These are phyloP conservation scores for Colletotrichum horii DNA, from an alignment of 2,329 filamentous ascomycete species.

Conservation along the genomic window DNA sequence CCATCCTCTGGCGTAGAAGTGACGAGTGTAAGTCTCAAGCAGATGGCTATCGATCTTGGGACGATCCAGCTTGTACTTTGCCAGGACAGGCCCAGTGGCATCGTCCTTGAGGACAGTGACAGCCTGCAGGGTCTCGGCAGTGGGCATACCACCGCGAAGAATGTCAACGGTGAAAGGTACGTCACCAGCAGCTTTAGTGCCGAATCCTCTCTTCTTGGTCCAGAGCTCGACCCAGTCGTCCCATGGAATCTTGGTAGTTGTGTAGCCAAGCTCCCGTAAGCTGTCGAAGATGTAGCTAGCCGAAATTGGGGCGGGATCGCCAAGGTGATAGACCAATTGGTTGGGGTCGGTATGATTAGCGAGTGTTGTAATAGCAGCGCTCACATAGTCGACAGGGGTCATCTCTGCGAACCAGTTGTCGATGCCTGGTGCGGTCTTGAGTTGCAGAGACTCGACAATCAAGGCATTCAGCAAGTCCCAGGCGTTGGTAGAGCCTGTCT, in stretches of 20 bases:
- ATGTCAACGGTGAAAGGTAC: constrained; percentile 81
- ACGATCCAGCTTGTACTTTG: constrained; percentile 58
- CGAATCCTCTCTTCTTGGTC: constrained; percentile 70
- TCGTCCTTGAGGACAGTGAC: constrained; percentile 78
- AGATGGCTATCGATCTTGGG: constrained; percentile 73
- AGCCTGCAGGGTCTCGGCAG: constrained; percentile 70
- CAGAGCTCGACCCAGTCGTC: constrained; percentile 78
- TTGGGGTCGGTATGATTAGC: constrained; percentile 66
- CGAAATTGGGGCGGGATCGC: constrained; percentile 74
- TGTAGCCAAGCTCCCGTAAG: constrained; percentile 71
- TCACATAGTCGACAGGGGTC: constrained; percentile 85
- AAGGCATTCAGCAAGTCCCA: constrained; percentile 80
- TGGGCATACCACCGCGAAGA: constrained; percentile 81
- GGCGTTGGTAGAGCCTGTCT: constrained; percentile 76
- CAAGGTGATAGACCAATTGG: constrained; percentile 75
- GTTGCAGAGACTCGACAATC: constrained; percentile 76
- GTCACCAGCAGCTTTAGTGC: constrained; percentile 66
- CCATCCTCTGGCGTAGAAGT: constrained; percentile 84
- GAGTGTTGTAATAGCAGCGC: constrained; percentile 73
- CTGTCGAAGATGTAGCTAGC: constrained; percentile 69
- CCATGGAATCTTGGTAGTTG: constrained; percentile 69
- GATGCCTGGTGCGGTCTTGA: constrained; percentile 73
- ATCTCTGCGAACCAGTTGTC: constrained; percentile 81
- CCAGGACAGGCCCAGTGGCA: constrained; percentile 66
- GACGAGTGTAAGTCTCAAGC: constrained; percentile 79